A percentile compares a stretch with the other conserved stretches of the same genome.
Evolutionary conservation across 495 filamentous ascomycete genomes (phyloP).

Genomic region (Neurospora sp.): DNA sequence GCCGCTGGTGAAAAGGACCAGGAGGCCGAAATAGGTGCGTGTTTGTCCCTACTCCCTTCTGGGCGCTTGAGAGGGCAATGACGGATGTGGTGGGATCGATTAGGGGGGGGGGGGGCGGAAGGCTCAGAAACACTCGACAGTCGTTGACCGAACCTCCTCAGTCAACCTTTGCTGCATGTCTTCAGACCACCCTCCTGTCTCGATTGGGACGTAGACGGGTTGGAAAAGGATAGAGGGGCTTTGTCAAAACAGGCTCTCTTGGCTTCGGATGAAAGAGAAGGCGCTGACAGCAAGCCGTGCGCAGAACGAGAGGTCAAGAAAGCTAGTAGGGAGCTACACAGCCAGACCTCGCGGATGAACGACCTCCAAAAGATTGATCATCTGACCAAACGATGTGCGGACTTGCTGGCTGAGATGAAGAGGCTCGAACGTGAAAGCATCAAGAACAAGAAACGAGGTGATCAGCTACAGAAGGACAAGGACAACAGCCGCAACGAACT

Average conservation of each 20-base stretch:
- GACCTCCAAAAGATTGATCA: constrained; percentile 64
- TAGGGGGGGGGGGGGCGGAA: background rate
- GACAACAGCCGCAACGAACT: constrained; percentile 79
- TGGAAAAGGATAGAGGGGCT: background rate
- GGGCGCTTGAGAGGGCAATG: background rate
- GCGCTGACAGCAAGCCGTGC: constrained; percentile 10
- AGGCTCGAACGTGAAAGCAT: constrained; percentile 83
- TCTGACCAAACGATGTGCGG: constrained; percentile 81
- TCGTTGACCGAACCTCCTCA: background rate
- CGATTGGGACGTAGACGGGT: background rate
- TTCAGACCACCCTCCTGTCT: background rate
- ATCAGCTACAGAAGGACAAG: constrained; percentile 93
- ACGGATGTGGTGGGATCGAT: constrained; percentile 1
- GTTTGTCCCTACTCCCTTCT: background rate
- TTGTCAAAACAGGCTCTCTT: background rate
- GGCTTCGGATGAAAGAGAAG: background rate
- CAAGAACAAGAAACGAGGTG: constrained; percentile 91
- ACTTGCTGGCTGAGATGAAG: constrained; percentile 89
- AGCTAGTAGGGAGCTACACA: constrained; percentile 79
- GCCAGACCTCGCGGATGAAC: constrained; percentile 71
- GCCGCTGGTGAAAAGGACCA: constrained; percentile 89
- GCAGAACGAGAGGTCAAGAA: constrained; percentile 70
- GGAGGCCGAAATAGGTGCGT: constrained; percentile 92
- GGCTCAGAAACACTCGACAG: background rate
- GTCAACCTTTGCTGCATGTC: background rate